phyloP scores from a whole-genome alignment of 106 monocot genomes.

The Acanthochlamys bracteata region DNA sequence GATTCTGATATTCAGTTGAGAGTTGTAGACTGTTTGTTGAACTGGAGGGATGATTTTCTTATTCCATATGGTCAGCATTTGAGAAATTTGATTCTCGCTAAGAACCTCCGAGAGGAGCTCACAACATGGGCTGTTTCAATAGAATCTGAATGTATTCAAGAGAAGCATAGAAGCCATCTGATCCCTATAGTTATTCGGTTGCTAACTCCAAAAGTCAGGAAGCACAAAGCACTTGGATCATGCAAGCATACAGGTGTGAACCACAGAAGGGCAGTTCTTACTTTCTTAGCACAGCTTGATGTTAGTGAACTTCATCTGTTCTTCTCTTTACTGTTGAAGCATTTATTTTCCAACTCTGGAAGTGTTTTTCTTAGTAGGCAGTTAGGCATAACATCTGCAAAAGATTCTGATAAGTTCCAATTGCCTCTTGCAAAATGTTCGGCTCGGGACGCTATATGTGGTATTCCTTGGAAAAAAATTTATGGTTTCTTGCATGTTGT shows the following conservation, averaged over 20 bases:
- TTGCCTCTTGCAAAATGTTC: slow-evolving; percentile 31
- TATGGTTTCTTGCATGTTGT: slow-evolving; percentile 73
- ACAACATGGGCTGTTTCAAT: slow-evolving; percentile 71
- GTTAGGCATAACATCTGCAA: slow-evolving; percentile 5
- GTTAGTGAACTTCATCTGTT: slow-evolving; percentile 68
- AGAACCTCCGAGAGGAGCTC: slow-evolving; percentile 72
- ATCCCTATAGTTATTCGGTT: slow-evolving; percentile 73
- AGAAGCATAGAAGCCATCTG: slow-evolving; percentile 51
- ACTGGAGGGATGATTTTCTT: slow-evolving; percentile 86
- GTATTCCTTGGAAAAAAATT: slow-evolving; percentile 53
- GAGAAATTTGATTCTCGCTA: slow-evolving; percentile 47
- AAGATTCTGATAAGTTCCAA: slow-evolving; percentile 7
- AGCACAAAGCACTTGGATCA: slow-evolving; percentile 56
- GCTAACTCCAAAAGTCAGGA: slow-evolving; percentile 77
- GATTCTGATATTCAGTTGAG: slow-evolving; percentile 71
- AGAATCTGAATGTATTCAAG: slow-evolving; percentile 52
- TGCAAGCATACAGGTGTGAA: slow-evolving; percentile 75
- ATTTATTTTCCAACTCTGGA: slow-evolving; percentile 29
- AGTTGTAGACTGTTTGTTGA: slow-evolving; percentile 81
- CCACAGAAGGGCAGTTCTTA: slow-evolving; percentile 69
- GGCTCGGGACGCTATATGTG: slow-evolving; percentile 8
- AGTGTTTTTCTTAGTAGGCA: slow-evolving; percentile 1
- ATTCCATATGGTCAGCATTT: slow-evolving; percentile 71
- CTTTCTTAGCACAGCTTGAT: slow-evolving; percentile 74
- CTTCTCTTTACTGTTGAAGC: slow-evolving; percentile 59